A percentile compares a stretch with the other conserved stretches of the same genome.
phyloP scores from a whole-genome alignment of 805 yeast genomes.

The Ogataea siamensis region DNA sequence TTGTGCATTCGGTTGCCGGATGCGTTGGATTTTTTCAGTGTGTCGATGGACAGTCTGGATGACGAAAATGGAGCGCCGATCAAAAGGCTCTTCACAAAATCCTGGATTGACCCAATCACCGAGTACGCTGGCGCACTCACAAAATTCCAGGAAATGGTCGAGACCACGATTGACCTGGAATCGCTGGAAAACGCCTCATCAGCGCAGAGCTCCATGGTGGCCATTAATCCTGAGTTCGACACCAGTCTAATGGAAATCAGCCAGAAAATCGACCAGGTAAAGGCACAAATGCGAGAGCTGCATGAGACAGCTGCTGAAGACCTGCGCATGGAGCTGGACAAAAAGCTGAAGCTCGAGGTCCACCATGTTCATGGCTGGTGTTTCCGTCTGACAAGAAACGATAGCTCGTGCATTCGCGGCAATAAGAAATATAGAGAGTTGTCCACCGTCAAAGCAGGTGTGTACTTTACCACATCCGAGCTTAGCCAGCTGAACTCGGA shows the following conservation, averaged over 20 bases:
- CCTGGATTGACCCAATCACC: slow-evolving; percentile 60
- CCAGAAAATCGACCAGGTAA: slow-evolving; percentile 52
- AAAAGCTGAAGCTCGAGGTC: slow-evolving; percentile 84
- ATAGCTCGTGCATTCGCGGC: slow-evolving; percentile 74
- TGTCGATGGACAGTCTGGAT: slow-evolving; percentile 38
- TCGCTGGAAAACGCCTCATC: slow-evolving; percentile 77
- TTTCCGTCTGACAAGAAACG: slow-evolving; percentile 86
- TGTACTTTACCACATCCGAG: slow-evolving; percentile 75
- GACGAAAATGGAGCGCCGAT: slow-evolving; percentile 23
- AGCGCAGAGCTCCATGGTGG: slow-evolving; percentile 42
- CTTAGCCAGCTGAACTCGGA: slow-evolving; percentile 60
- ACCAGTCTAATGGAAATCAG: slow-evolving; percentile 65
- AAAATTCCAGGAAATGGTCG: slow-evolving; percentile 82
- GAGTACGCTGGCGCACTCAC: slow-evolving; percentile 49
- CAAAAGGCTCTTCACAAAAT: slow-evolving; percentile 39
- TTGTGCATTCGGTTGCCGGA: slow-evolving; percentile 71
- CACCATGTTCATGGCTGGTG: slow-evolving; percentile 94
- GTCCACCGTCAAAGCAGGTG: slow-evolving; percentile 94
- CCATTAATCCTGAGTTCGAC: slow-evolving; percentile 88
- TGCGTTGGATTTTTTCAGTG: slow-evolving; percentile 50
- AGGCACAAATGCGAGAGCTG: slow-evolving; percentile 52
- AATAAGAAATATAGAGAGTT: slow-evolving; percentile 66
- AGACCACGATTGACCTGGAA: slow-evolving; percentile 84
- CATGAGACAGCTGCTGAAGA: slow-evolving; percentile 71
- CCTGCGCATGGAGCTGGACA: slow-evolving; percentile 77